A percentile compares a stretch with the other conserved stretches of the same genome.
Conservation (phyloP, 768 basidiomycete genomes). For the Tylopilus sp. region DNA sequence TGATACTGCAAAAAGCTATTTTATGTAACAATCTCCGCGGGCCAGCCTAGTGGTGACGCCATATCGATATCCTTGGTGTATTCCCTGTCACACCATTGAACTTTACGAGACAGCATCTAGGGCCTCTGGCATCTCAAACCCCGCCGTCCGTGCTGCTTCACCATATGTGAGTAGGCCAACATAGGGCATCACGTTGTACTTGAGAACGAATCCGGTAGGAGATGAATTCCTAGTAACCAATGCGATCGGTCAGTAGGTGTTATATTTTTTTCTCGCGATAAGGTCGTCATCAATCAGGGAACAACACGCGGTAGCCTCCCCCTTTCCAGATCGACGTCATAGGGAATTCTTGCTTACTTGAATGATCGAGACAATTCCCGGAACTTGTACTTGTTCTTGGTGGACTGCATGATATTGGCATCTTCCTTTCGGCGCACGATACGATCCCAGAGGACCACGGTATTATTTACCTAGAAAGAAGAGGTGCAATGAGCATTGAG, state of each 20-base stretch:
- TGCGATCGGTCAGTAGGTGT: conserved; percentile 17
- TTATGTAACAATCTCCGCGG: conserved; percentile 25
- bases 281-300: conserved; percentile 12
- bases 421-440: conserved; percentile 81
- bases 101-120: conserved; percentile 29
- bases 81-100: background rate
- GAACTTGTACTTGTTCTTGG: conserved; percentile 83
- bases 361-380: conserved; percentile 71
- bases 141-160: conserved; percentile 53
- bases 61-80: conserved; percentile 4
- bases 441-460: conserved; percentile 89
- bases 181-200: conserved; percentile 90
- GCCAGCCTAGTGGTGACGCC: conserved; percentile 9
- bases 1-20: conserved; percentile 1
- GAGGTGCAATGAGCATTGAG: conserved; percentile 8
- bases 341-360: conserved; percentile 48
- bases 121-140: conserved; percentile 35
- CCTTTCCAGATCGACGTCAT: background rate
- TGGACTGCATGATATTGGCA: conserved; percentile 47
- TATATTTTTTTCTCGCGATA: conserved; percentile 8
- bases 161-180: conserved; percentile 79
- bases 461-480: conserved; percentile 55
- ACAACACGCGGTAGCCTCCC: conserved; percentile 20
- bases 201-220: conserved; percentile 67
- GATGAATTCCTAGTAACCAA: conserved; percentile 50